phyloP scores from a whole-genome alignment of 108 stramenopile genomes.

The Nitzschia sp. region DNA sequence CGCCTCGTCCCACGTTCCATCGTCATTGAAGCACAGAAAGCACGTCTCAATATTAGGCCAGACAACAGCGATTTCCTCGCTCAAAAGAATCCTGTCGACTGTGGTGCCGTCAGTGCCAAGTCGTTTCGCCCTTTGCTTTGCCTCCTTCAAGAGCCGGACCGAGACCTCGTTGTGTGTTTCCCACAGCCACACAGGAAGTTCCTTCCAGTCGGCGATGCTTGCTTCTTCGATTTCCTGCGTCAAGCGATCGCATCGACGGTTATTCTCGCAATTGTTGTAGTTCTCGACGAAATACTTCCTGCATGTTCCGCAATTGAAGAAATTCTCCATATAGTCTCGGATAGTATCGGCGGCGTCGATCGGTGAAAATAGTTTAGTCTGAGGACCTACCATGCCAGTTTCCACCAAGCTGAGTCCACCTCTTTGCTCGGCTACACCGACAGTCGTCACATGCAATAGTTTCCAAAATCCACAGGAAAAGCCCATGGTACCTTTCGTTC shows the following conservation, averaged over 20 bases:
- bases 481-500: slow-evolving; percentile 1
- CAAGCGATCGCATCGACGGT: slow-evolving; percentile 74
- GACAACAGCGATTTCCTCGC: slow-evolving; percentile 16
- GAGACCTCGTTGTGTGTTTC: slow-evolving; percentile 85
- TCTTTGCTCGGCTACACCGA: slow-evolving; percentile 77
- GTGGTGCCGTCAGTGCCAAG: background rate
- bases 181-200: slow-evolving; percentile 81
- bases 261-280: slow-evolving; percentile 74
- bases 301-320: slow-evolving; percentile 78
- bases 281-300: slow-evolving; percentile 63
- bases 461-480: slow-evolving; percentile 88
- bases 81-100: background rate
- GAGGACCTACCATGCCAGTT: slow-evolving; percentile 29
- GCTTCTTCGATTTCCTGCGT: slow-evolving; percentile 21
- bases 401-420: slow-evolving; percentile 52
- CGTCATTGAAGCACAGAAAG: slow-evolving; percentile 36
- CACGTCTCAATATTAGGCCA: slow-evolving; percentile 45
- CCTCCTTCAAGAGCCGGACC: slow-evolving; percentile 54
- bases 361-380: slow-evolving; percentile 41
- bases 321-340: slow-evolving; percentile 69
- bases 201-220: slow-evolving; percentile 67
- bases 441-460: slow-evolving; percentile 69
- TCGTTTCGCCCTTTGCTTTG: background rate
- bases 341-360: slow-evolving; percentile 41
- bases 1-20: slow-evolving; percentile 51